Conservation (phyloP, 768 basidiomycete genomes). For the Strobilomyces dryophilus region DNA sequence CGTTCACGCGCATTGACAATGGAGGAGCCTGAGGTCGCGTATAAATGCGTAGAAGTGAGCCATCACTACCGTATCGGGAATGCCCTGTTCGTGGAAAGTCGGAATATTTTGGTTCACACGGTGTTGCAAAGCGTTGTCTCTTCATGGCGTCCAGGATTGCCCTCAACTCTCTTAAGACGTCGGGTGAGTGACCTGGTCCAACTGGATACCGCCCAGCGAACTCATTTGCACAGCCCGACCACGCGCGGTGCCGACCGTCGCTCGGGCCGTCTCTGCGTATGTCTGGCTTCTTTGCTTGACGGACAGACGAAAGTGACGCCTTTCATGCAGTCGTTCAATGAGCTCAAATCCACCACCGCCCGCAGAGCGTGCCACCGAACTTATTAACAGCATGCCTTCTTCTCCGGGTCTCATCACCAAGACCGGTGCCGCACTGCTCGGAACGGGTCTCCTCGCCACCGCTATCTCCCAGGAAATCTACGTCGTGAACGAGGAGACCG, state of each 20-base stretch:
- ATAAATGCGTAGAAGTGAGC: too few species aligned
- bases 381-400: conserved; percentile 83
- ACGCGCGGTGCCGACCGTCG: conserved; percentile 45
- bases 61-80: too few species aligned
- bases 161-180: conserved; percentile 57
- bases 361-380: conserved; percentile 81
- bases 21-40: too few species aligned
- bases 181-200: conserved; percentile 37
- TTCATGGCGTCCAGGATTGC: conserved; percentile 71
- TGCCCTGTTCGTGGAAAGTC: conserved; percentile 26
- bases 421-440: conserved; percentile 88
- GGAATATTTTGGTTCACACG: conserved; percentile 32
- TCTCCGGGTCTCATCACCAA: conserved; percentile 90
- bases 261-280: conserved; percentile 47
- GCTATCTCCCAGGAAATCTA: conserved; percentile 98
- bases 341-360: conserved; percentile 68
- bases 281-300: conserved; percentile 18
- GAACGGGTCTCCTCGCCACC: conserved; percentile 81
- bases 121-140: conserved; percentile 6
- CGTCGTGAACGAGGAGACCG: conserved; percentile 95
- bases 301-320: conserved; percentile 5
- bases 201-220: neutral
- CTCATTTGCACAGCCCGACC: conserved; percentile 44
- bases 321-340: conserved; percentile 55
- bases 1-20: too few species aligned